Conservation (phyloP, 2,329 filamentous ascomycete genomes). For the Lizonia empirigonia region DNA sequence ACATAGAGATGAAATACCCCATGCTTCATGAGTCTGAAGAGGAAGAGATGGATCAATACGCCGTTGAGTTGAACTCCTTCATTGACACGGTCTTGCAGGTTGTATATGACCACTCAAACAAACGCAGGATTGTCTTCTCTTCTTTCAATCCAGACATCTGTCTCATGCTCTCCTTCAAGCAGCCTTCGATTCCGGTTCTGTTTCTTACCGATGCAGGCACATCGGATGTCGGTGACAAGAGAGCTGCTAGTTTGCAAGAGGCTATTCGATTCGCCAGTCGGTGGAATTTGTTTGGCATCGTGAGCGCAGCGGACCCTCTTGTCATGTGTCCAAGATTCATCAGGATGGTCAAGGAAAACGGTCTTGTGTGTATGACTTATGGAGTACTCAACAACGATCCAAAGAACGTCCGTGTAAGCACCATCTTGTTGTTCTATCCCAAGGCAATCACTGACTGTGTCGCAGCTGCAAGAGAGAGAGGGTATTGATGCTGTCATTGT, state of each 20-base stretch:
- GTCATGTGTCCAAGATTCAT: conserved; percentile 89
- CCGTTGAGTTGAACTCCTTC: conserved; percentile 94
- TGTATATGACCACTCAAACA: conserved; percentile 82
- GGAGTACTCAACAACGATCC: conserved; percentile 89
- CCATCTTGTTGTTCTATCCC: too few species aligned
- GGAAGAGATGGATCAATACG: conserved; percentile 95
- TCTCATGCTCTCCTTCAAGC: conserved; percentile 91
- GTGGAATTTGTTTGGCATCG: conserved; percentile 93
- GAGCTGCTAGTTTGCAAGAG: conserved; percentile 90
- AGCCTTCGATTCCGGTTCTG: conserved; percentile 92
- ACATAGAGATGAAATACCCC: conserved; percentile 99
- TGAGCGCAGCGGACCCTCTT: conserved; percentile 84
- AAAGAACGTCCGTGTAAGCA: conserved; percentile 77
- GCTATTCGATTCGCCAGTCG: conserved; percentile 91
- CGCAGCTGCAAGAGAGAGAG: conserved; percentile 83
- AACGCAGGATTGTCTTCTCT: conserved; percentile 94
- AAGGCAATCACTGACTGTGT: conserved; percentile 9
- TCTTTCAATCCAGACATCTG: conserved; percentile 98
- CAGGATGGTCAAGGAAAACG: conserved; percentile 90
- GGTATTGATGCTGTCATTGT: conserved; percentile 98
- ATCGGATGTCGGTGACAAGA: conserved; percentile 81
- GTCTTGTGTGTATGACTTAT: conserved; percentile 93
- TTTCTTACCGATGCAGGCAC: conserved; percentile 91
- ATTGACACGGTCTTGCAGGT: conserved; percentile 90
- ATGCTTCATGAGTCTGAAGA: conserved; percentile 96